Evolutionary conservation across 2,329 filamentous ascomycete genomes (phyloP), one percentile per base, ranked within the genome.

Genomic region (Colletotrichum ledebouriae): DNA sequence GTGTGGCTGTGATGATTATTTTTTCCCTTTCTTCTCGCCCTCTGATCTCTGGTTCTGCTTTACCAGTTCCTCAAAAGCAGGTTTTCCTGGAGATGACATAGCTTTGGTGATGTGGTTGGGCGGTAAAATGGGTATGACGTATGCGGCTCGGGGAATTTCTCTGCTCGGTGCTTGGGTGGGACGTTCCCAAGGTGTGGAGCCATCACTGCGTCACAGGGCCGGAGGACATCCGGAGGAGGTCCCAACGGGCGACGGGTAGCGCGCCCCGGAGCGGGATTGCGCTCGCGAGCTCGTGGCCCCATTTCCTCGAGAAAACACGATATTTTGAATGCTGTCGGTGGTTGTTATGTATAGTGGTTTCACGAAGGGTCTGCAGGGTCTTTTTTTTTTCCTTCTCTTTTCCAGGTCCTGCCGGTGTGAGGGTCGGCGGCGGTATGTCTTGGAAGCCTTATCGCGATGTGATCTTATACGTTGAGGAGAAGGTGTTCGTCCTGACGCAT

Each of bases 21-120:
- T 46, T 25, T 15, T 20, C 29, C 37, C 42, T 3, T 4, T 22
- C 22, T n/a, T 34, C 53, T 29, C 6, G 29, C 39, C 34, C 53
- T 34, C 13, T 17, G 29, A 7, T 29, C 6, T 29, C 6, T 29
- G 6, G 29, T 6, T 2, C 29, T 29, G 6, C 7, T 6, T 29
- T 29, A 29, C 29, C 7, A 29, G 6, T 9, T 55, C n/a, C 29
- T 41, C 50, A 33, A n/a, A 68, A 68, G 63, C 66, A 59, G 66
- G 66, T 68, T 68, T 47, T 34, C 13, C 41, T 15, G 49, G 55
- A 39, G 25, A 66, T 68, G 66, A 68, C 66, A 65, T 68, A 59
- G 61, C 42, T 53, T 33, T 47, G 29, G 29, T 29, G 55, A 33
- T 22, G n/a, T 44, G 46, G 20, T 44, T 29, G 56, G 29, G n/a